Evolutionary conservation across 2,329 filamentous ascomycete genomes (phyloP), one percentile per base, ranked within the genome.

Genomic region (Fusarium sp.): DNA sequence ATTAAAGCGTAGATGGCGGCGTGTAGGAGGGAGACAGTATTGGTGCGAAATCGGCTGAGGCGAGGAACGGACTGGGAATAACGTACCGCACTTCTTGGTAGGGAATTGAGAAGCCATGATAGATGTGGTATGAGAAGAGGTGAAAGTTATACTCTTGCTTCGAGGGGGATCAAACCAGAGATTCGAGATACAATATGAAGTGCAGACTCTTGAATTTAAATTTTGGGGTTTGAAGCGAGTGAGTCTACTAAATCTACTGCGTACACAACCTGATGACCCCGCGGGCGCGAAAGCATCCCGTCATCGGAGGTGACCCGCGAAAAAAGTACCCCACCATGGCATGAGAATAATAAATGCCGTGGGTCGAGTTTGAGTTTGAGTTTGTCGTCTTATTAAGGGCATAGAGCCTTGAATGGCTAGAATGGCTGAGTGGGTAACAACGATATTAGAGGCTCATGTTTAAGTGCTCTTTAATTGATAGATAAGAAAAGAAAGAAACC

Each of bases 21-120:
- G 46, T 53, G 20, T 15, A 25, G 33, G 45, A 19, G 37, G 52
- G 53, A 53, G 40, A 49, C 52, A 53, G 47, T 51, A 19, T 30
- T 55, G 44, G 65, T 53, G 62, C 30, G 46, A 52, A 40, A 52
- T 13, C 44, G 37, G 55, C 47, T 53, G 51, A 65, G 65, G 49
- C 44, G 62, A 49, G 72, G 44, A 72, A 46, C 48, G 27, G 27
- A 33, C 10, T 41, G 47, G 25, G 22, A 22, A 32, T 48, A 41
- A 77, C 84, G 60, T 82, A 87, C 85, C 85, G 81, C 84, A 87
- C 78, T 87, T 88, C 82, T 87, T 88, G 61, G 81, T 79, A 47
- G 85, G 83, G 66, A 85, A 85, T 79, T 82, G 79, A 68, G 80
- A 67, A n/a, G 72, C 67, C 76, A 78, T 79, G 37, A 23, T 59